phyloP scores from a whole-genome alignment of 1,284 basidiomycete species.

The Puccinia hordei region DNA sequence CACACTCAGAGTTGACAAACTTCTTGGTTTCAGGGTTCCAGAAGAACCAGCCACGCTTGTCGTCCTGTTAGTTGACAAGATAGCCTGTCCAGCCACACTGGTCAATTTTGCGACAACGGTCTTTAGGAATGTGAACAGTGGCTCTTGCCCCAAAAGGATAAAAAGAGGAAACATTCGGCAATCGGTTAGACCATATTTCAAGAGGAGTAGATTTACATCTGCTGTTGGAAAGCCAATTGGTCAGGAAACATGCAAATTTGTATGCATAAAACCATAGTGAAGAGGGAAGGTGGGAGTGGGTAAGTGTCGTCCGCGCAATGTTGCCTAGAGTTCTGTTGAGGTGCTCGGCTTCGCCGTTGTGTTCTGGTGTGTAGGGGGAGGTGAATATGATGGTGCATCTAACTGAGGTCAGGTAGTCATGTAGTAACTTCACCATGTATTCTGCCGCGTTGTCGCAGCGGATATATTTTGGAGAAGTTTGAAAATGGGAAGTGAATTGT shows the following conservation, averaged over 20 bases:
- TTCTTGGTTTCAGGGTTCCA: not conserved
- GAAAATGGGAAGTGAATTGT: not conserved
- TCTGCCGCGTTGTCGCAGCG: constrained; percentile 8
- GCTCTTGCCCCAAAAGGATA: constrained; percentile 9
- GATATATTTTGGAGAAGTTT: not conserved
- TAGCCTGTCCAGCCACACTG: not conserved
- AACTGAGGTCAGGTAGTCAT: not conserved
- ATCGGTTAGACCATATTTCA: not conserved
- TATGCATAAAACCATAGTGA: constrained; percentile 21
- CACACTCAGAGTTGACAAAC: not conserved
- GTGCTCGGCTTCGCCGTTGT: constrained; percentile 20
- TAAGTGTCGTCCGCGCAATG: constrained; percentile 1
- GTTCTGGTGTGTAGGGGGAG: constrained; percentile 7
- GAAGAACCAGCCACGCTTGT: constrained; percentile 5
- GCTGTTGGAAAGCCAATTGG: constrained; percentile 10
- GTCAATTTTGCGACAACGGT: constrained; percentile 5
- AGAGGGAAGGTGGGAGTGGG: not conserved
- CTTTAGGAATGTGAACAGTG: constrained; percentile 11
- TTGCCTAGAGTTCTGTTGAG: constrained; percentile 27
- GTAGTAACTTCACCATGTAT: not conserved
- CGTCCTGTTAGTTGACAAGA: not conserved
- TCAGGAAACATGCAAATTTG: not conserved
- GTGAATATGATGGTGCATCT: not conserved
- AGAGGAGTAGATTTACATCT: not conserved
- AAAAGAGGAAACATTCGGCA: not conserved